phyloP scores from a whole-genome alignment of 2,329 filamentous ascomycete species.

The Lachnellula occidentalis region DNA sequence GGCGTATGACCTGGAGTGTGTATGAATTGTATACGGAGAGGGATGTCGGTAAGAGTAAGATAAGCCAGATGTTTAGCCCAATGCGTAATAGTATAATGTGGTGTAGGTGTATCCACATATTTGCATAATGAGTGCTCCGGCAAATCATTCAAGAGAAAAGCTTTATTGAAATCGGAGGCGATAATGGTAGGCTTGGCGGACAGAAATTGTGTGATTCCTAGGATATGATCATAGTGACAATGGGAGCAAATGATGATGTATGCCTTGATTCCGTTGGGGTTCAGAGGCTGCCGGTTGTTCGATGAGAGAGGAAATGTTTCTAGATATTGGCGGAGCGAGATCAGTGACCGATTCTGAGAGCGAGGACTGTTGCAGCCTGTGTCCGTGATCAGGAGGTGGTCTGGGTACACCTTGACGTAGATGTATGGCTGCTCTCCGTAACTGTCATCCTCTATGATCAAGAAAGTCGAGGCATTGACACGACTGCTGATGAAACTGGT shows the following conservation, averaged over 20 bases:
- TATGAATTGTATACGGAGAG: constrained; percentile 37
- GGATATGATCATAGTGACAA: constrained; percentile 42
- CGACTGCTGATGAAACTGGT: constrained; percentile 32
- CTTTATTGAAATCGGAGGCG: constrained; percentile 33
- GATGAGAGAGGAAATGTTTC: constrained; percentile 35
- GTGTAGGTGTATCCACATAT: constrained; percentile 32
- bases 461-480: constrained; percentile 39
- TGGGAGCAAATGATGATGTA: constrained; percentile 42
- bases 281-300: constrained; percentile 34
- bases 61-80: constrained; percentile 37
- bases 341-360: constrained; percentile 23
- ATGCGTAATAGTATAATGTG: constrained; percentile 36
- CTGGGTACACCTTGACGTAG: constrained; percentile 39
- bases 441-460: constrained; percentile 39
- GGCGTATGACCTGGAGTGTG: constrained; percentile 44
- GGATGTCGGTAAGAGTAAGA: constrained; percentile 22
- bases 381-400: constrained; percentile 37
- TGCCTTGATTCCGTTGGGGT: constrained; percentile 28
- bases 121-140: constrained; percentile 37
- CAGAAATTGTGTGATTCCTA: constrained; percentile 25
- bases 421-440: constrained; percentile 40
- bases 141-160: constrained; percentile 38
- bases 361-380: constrained; percentile 40
- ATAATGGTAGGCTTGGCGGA: constrained; percentile 21
- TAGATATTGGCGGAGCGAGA: constrained; percentile 36